A percentile compares a stretch with the other conserved stretches of the same genome.
These are phyloP conservation scores for Pleurotus tuoliensis DNA, from an alignment of 768 basidiomycete genomes.

Conservation along the genomic window DNA sequence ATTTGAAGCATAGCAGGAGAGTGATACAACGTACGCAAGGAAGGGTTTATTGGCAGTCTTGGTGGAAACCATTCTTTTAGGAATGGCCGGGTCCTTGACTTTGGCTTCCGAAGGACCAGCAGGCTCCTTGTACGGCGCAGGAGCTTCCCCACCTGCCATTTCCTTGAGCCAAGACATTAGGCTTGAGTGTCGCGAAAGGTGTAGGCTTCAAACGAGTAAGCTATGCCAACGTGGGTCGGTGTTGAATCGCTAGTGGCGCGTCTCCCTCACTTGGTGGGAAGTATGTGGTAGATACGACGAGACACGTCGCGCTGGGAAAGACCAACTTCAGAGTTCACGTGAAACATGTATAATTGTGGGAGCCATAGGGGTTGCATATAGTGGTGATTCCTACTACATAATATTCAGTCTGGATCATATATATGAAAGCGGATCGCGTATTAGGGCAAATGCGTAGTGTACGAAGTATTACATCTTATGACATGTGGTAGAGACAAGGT, in stretches of 20 bases:
- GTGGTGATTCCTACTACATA: conserved; percentile 7
- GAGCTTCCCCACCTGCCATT: conserved; percentile 32
- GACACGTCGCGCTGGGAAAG: conserved; percentile 5
- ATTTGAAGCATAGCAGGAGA: conserved; percentile 9
- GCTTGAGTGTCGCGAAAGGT: background rate
- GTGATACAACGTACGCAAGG: conserved; percentile 57
- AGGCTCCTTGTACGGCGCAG: conserved; percentile 34
- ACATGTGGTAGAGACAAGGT: conserved; percentile 4
- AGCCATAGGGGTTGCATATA: conserved; percentile 5
- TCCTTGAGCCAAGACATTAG: conserved; percentile 69
- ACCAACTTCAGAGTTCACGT: background rate
- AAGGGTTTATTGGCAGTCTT: conserved; percentile 87
- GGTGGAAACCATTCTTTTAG: conserved; percentile 67
- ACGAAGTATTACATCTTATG: conserved; percentile 8
- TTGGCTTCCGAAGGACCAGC: conserved; percentile 32
- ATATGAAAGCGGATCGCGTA: background rate
- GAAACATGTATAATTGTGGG: background rate
- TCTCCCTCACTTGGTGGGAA: background rate
- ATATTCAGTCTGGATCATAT: background rate
- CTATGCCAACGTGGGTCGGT: too few species aligned
- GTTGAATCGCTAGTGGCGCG: background rate
- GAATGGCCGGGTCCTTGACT: conserved; percentile 60
- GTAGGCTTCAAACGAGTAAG: too few species aligned
- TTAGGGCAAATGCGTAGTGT: conserved; percentile 1
- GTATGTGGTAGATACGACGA: background rate